Evolutionary conservation across 164 flowering plant genomes (phyloP).

Genomic region (Litsea cubeba): DNA sequence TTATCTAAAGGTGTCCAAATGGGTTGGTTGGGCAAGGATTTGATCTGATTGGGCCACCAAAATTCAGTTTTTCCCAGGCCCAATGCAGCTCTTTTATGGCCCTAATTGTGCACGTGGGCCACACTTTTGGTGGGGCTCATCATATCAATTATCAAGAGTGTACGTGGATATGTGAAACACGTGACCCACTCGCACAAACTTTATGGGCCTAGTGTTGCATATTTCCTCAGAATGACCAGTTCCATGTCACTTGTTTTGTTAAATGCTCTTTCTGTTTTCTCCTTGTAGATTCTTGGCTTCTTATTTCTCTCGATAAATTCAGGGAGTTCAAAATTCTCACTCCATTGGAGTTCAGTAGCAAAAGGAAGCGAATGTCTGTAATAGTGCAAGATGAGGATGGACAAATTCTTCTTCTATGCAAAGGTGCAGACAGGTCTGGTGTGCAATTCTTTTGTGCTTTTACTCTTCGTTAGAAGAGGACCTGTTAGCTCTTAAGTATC

Average conservation of each 20-base stretch:
- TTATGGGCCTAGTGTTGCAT: not conserved
- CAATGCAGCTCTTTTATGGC: too few species aligned
- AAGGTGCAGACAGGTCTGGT: constrained; percentile 98
- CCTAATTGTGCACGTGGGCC: not conserved
- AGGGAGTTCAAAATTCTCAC: constrained; percentile 87
- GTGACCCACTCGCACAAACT: not conserved
- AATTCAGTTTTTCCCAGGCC: too few species aligned
- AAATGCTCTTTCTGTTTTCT: not conserved
- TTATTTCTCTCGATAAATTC: constrained; percentile 13
- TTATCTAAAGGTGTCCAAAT: too few species aligned
- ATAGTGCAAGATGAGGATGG: constrained; percentile 80
- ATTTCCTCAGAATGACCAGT: not conserved
- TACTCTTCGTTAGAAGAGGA: not conserved
- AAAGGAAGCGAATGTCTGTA: constrained; percentile 94
- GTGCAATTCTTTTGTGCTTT: constrained; percentile 8
- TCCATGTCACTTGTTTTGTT: not conserved
- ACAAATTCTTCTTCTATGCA: constrained; percentile 78
- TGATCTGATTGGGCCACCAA: too few species aligned
- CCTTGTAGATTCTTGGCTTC: constrained; percentile 2
- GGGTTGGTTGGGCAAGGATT: too few species aligned
- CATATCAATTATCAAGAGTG: not conserved
- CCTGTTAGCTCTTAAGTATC: not conserved
- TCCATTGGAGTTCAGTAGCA: constrained; percentile 85
- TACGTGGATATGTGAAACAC: not conserved
- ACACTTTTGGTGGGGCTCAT: not conserved